Base-by-base conservation (phyloP, 106 monocot species). In the Platanthera zijinensis region DNA sequence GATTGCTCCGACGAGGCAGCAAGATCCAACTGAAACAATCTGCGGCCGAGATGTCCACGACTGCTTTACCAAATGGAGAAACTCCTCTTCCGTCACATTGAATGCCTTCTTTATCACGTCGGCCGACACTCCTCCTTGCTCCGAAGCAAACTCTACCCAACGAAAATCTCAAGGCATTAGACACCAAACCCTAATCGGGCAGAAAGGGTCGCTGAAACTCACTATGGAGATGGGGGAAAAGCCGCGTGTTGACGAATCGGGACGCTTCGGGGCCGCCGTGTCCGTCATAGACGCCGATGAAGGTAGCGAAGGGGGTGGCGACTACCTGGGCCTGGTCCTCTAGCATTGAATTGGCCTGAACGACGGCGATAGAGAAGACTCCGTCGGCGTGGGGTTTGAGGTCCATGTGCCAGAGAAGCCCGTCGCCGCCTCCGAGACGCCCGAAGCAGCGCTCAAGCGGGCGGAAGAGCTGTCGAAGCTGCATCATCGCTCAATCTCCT, bases 61-160 rank as follows among this genome's bases (percentile, higher is more conserved):
- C 15, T 51, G 66, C 82, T 82, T 90, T 70, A 87, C 93, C 76
- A 90, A 51, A 28, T 86, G 73, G 22, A 87, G 45, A 66, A 93
- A 93, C 74, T 93, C 93, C 69, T 93, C 93, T 69, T 93, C 90
- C 13, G 86, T 88, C 62, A 87, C 89, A 50, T 74, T 67, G 52
- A 93, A 87, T 30, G 90, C 93, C 78, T 78, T 87, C 75, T 74
- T 85, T 18, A 93, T 90, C 59, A 81, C 90, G 48, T 93, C 93
- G 39, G 68, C 66, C 18, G 90, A 90, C 50, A 93, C 48, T 8
- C 87, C 87, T 22, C 87, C 87, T 48, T 87, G 81, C 81, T 87
- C 84, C 52, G 75, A 78, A 28, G 78, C 78, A 62, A 87, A 87
- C 13, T 78, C 86, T 87, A 72, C 52, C 8, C 5, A 50, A 76